These are phyloP conservation scores for Ligustrum vulgare DNA, from an alignment of 257 asterid genomes.

Conservation along the genomic window DNA sequence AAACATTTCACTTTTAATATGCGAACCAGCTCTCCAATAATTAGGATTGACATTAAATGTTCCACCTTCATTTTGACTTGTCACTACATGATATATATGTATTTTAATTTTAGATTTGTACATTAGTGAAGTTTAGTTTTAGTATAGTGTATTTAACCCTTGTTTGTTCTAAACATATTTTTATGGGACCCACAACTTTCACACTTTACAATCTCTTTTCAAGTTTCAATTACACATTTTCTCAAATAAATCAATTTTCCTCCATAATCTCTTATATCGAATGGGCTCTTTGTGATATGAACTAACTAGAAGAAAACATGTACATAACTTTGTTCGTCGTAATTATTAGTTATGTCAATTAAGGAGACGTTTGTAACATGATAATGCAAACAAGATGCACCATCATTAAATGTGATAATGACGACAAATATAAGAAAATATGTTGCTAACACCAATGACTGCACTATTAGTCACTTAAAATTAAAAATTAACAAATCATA, in stretches of 20 bases:
- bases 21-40: slow-evolving; percentile 23
- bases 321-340: not conserved
- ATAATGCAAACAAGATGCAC: not conserved
- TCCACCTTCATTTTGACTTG: slow-evolving; percentile 30
- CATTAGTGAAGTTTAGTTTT: not conserved
- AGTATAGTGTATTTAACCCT: not conserved
- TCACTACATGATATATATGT: not conserved
- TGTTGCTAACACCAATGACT: too few species aligned
- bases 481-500: not conserved
- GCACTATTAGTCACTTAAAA: not conserved
- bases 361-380: not conserved
- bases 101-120: not conserved
- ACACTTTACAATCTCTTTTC: too few species aligned
- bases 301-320: too few species aligned
- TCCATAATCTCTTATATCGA: too few species aligned
- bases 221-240: too few species aligned
- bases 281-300: not conserved
- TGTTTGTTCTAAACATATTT: too few species aligned
- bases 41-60: slow-evolving; percentile 12
- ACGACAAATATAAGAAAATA: too few species aligned
- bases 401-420: too few species aligned
- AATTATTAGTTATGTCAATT: not conserved
- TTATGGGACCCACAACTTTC: too few species aligned
- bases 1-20: not conserved
- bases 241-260: too few species aligned